Conservation (phyloP, 2,329 filamentous ascomycete species). For the Beauveria sp. region DNA sequence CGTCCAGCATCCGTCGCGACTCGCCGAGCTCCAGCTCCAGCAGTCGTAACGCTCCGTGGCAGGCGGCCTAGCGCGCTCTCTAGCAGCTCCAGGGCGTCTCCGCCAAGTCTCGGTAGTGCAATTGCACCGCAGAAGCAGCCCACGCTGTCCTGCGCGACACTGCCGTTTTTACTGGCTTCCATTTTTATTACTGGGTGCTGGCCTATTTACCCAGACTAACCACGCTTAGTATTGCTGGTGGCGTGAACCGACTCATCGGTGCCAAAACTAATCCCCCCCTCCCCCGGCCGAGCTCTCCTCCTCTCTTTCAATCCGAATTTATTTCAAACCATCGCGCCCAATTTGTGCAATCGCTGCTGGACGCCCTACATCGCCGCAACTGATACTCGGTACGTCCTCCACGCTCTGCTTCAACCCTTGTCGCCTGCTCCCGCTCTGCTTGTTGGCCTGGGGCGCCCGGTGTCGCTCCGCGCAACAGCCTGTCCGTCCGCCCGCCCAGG, state of each 20-base stretch:
- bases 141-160: neutral
- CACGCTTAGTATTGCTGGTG: neutral
- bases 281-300: neutral
- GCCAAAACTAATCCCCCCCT: neutral
- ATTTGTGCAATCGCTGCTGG: neutral
- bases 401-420: neutral
- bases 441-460: neutral
- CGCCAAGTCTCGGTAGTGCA: neutral
- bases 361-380: neutral
- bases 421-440: neutral
- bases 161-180: too few relatives aligned
- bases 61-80: neutral
- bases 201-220: too few relatives aligned
- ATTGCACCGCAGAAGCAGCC: too few relatives aligned
- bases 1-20: constrained; percentile 6
- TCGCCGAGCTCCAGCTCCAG: constrained; percentile 10
- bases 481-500: neutral
- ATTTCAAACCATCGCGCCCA: neutral
- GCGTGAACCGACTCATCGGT: neutral
- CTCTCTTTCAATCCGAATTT: neutral
- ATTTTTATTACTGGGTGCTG: too few relatives aligned
- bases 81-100: neutral
- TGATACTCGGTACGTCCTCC: neutral
- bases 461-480: constrained; percentile 3
- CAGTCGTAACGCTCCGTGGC: neutral